Evolutionary conservation across 306 rosid genomes (phyloP), one percentile per base, ranked within the genome.

Genomic region (Hylodesmum podocarpum): DNA sequence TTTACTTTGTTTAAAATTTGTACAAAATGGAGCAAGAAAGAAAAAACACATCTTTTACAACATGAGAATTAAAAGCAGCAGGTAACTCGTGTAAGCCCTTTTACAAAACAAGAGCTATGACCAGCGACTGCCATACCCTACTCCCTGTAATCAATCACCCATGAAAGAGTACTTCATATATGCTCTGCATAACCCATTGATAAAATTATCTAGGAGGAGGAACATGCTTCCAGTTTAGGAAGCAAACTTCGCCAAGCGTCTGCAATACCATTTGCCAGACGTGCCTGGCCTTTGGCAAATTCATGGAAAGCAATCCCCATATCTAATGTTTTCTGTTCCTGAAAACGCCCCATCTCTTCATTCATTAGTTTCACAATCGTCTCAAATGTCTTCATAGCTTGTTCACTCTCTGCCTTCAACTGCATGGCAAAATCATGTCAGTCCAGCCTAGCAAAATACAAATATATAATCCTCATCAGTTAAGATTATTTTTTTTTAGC

Each of bases 261-360:
- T 2, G 98, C 99, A 53, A 93, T 89, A 34, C 89, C 80, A 22
- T 88, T 96, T 19, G 99, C 94, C 28, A 93, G 84, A 54, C 93
- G 96, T 3, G 97, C 97, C 87, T 96, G 99, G 21, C 99, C 98
- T 82, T 86, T 91, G 25, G 99, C 99, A 69, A 96, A 96, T 85
- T 93, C 98, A 15, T 96, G 97, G 83, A 96, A 96, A 75, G 98
- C 96, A 36, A 89, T 77, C 43, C 98, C 99, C 93, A 96, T 80
- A 63, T 96, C 99, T 63, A 70, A 66, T 62, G 99, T 96, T 78
- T 93, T 93, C 88, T 93, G 96, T 64, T 91, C 98, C 80, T 92
- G 99, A 82, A 96, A 96, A 59, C 87, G 91, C 61, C 84, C 89
- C 11, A 88, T 89, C 88, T 96, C 99, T 84, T 93, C 97, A 22